Conservation (phyloP, 2,329 filamentous ascomycete species). For the Capronia coronata region DNA sequence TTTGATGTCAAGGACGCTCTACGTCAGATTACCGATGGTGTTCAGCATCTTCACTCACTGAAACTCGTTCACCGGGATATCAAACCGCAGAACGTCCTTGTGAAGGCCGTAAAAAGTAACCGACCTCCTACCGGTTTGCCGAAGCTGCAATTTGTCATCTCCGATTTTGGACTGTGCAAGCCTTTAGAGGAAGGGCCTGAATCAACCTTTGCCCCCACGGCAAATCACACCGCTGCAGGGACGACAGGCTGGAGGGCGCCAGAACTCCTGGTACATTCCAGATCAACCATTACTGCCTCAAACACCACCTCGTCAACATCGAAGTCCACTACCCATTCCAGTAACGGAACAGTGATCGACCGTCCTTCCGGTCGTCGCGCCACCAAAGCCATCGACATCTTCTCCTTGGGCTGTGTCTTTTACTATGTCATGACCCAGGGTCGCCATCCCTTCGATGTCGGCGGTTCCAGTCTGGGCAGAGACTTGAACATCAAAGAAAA, state of each 20-base stretch:
- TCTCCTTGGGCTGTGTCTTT: constrained; percentile 95
- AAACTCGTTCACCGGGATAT: constrained; percentile 95
- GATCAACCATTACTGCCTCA: constrained; percentile 29
- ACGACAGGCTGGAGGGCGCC: constrained; percentile 96
- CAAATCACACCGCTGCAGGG: constrained; percentile 67
- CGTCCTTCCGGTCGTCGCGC: constrained; percentile 64
- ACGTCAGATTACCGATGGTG: constrained; percentile 81
- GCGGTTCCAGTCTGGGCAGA: constrained; percentile 78
- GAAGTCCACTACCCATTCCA: constrained; percentile 34
- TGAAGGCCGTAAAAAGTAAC: constrained; percentile 47
- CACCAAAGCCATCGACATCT: constrained; percentile 94
- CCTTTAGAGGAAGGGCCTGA: constrained; percentile 84
- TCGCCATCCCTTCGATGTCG: constrained; percentile 86
- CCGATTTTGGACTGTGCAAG: constrained; percentile 96
- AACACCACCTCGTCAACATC: constrained; percentile 47
- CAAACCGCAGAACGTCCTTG: constrained; percentile 95
- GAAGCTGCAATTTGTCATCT: constrained; percentile 80
- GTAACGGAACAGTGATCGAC: constrained; percentile 49
- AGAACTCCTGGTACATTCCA: constrained; percentile 69
- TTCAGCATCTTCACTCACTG: constrained; percentile 81
- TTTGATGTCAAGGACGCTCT: constrained; percentile 72
- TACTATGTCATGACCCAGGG: constrained; percentile 96
- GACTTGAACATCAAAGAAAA: constrained; percentile 97
- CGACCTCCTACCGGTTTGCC: constrained; percentile 34
- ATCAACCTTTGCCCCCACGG: constrained; percentile 89